Percentiles rank a stretch among this genome's conserved stretches.
Evolutionary conservation across 805 yeast genomes (phyloP).

Genomic region (Dipodascopsis uninucleata): DNA sequence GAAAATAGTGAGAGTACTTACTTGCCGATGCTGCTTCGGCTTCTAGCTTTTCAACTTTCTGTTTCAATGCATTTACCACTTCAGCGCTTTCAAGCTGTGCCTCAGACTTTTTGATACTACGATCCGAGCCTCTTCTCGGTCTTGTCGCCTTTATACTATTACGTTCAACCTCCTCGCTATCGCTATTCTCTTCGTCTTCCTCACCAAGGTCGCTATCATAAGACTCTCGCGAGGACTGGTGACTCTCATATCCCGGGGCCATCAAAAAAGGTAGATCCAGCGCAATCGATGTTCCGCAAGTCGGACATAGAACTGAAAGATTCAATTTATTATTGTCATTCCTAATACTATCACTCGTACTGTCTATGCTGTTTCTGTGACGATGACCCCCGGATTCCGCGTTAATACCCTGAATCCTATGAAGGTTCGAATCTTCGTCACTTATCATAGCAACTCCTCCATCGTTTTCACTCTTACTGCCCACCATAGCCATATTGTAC

Average conservation of each 20-base stretch:
- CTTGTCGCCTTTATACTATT: not conserved
- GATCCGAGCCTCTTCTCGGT: not conserved
- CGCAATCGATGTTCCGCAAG: constrained; percentile 19
- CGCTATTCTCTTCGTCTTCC: constrained; percentile 1
- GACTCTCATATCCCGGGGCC: constrained; percentile 4
- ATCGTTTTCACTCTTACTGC: no score
- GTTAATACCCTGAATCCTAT: no score
- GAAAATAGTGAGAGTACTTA: not conserved
- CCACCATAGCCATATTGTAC: no score
- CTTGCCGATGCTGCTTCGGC: constrained; percentile 7
- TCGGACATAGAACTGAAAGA: constrained; percentile 21
- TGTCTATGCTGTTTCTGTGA: no score
- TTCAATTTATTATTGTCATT: no score
- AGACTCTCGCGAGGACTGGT: not conserved
- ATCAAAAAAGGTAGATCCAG: constrained; percentile 21
- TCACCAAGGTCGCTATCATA: not conserved
- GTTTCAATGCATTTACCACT: constrained; percentile 7
- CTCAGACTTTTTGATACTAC: not conserved
- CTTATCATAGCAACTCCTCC: no score
- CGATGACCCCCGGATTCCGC: no score
- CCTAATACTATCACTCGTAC: no score
- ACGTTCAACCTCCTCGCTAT: constrained; percentile 1
- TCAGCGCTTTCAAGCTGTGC: not conserved
- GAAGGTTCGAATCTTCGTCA: no score
- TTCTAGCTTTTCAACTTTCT: constrained; percentile 12